These are phyloP conservation scores for Botrytis galanthina DNA, from an alignment of 2,329 filamentous ascomycete species.

Conservation along the genomic window DNA sequence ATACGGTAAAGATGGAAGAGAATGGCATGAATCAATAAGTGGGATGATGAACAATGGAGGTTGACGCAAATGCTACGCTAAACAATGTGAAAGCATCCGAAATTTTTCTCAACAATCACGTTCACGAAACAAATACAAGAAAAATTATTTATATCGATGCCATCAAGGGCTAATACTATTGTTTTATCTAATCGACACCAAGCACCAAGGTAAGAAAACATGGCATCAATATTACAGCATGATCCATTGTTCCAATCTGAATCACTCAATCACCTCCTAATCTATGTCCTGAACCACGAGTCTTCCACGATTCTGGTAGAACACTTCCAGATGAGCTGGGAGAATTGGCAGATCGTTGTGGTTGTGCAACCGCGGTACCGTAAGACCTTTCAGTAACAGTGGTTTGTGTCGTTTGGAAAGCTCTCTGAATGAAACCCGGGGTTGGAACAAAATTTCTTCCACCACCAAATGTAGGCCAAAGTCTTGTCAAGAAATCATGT, in stretches of 20 bases:
- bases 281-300: conserved; percentile 60
- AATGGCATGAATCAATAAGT: background rate
- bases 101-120: background rate
- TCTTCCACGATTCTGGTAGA: conserved; percentile 62
- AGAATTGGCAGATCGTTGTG: conserved; percentile 40
- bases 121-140: no score
- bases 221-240: conserved; percentile 4
- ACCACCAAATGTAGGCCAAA: conserved; percentile 87
- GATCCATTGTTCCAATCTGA: background rate
- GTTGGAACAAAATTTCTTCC: conserved; percentile 75
- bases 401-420: conserved; percentile 53
- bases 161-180: background rate
- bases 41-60: background rate
- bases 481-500: conserved; percentile 82
- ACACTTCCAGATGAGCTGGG: conserved; percentile 49
- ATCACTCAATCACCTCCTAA: conserved; percentile 48
- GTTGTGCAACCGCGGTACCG: conserved; percentile 58
- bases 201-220: background rate
- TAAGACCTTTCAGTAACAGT: conserved; percentile 52
- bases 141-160: background rate
- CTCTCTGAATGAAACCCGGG: conserved; percentile 66
- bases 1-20: background rate
- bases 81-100: background rate
- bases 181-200: background rate
- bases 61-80: background rate